A percentile compares a stretch with the other conserved stretches of the same genome.
phyloP scores from a whole-genome alignment of 2,329 filamentous ascomycete genomes.

The Leptodontidium sp. region DNA sequence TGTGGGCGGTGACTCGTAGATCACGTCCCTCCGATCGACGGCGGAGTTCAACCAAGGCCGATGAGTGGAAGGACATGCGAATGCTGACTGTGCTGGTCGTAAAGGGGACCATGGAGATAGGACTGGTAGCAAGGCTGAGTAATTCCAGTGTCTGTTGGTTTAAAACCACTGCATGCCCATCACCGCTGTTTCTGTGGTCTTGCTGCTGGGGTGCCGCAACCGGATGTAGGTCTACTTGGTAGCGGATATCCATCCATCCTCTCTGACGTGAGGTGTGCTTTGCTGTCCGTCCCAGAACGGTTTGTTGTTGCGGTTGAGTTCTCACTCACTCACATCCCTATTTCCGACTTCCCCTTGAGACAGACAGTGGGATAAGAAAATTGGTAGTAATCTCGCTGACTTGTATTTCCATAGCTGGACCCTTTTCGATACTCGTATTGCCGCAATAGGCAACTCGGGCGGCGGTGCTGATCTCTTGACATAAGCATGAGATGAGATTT shows the following conservation, averaged over 20 bases:
- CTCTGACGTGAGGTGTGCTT: constrained; percentile 12
- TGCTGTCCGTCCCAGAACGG: constrained; percentile 4
- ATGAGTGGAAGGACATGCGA: constrained; percentile 21
- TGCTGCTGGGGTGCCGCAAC: constrained; percentile 8
- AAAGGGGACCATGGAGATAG: constrained; percentile 1
- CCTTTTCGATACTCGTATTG: constrained; percentile 10
- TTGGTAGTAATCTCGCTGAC: constrained; percentile 22
- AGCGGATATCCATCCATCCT: not conserved
- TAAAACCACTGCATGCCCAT: constrained; percentile 9
- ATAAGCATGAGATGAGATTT: constrained; percentile 18
- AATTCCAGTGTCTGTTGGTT: constrained; percentile 17
- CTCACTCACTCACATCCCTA: not conserved
- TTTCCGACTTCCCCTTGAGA: constrained; percentile 2
- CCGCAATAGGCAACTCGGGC: not conserved
- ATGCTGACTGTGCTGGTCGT: constrained; percentile 24
- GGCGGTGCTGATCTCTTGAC: constrained; percentile 10
- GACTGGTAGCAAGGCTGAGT: constrained; percentile 20
- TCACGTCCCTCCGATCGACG: constrained; percentile 5
- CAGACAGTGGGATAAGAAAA: not conserved
- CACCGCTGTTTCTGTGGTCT: not conserved
- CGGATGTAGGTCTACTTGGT: not conserved
- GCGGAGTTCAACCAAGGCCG: constrained; percentile 1
- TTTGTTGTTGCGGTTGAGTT: constrained; percentile 1
- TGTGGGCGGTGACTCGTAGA: constrained; percentile 21
- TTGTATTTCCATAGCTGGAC: not conserved